phyloP scores from a whole-genome alignment of 1,139 yeast species.

The Candida anutae region DNA sequence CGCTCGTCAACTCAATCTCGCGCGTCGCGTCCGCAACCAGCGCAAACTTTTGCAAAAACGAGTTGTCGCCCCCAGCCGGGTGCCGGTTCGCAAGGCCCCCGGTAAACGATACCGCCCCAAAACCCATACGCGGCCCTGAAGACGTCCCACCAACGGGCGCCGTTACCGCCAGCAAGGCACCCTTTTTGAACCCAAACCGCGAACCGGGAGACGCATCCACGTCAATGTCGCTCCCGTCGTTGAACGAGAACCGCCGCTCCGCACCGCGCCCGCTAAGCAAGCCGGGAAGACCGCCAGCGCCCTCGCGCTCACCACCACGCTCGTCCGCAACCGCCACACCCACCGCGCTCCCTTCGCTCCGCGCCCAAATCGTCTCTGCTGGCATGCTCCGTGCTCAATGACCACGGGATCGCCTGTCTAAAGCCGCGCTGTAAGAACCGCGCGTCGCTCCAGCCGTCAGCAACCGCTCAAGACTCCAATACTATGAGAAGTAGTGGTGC shows the following conservation, averaged over 20 bases:
- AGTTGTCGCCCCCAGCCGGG: slow-evolving; percentile 39
- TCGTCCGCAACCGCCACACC: too few relatives aligned
- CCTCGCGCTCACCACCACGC: too few relatives aligned
- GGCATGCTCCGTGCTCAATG: too few relatives aligned
- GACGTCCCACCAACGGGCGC: slow-evolving; percentile 24
- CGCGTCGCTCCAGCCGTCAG: too few relatives aligned
- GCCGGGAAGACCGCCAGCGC: too few relatives aligned
- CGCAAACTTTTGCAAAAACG: slow-evolving; percentile 60
- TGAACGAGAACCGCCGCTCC: slow-evolving; percentile 27
- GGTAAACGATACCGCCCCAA: slow-evolving; percentile 56
- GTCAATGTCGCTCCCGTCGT: slow-evolving; percentile 41
- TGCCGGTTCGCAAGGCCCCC: slow-evolving; percentile 49
- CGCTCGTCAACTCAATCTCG: slow-evolving; percentile 50
- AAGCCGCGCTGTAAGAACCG: too few relatives aligned
- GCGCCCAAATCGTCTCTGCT: slow-evolving; percentile 1
- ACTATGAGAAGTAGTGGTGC: too few relatives aligned
- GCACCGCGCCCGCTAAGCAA: too few relatives aligned
- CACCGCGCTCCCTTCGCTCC: slow-evolving; percentile 19
- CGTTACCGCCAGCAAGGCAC: slow-evolving; percentile 41
- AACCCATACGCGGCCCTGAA: slow-evolving; percentile 18
- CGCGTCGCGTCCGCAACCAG: slow-evolving; percentile 76
- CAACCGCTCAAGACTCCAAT: too few relatives aligned
- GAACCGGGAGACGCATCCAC: slow-evolving; percentile 9
- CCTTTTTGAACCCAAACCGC: slow-evolving; percentile 40
- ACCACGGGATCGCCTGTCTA: too few relatives aligned